These are phyloP conservation scores for Agarophyton chilense DNA, from an alignment of 23 red algal species.

Conservation along the genomic window DNA sequence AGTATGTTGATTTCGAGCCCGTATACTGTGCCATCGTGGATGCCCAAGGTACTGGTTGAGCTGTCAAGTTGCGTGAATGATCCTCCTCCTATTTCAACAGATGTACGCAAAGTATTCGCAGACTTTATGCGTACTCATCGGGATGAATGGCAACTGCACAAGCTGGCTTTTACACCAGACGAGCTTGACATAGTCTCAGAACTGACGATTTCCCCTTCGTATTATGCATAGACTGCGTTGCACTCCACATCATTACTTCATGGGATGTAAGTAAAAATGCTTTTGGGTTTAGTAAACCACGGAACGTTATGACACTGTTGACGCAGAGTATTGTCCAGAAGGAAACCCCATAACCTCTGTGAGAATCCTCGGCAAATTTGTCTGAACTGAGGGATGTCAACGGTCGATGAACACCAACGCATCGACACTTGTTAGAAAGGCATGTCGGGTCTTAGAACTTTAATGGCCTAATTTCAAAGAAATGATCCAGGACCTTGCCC, in stretches of 20 bases:
- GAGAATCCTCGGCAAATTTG: too few relatives aligned
- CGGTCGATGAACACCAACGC: too few relatives aligned
- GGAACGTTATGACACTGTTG: too few relatives aligned
- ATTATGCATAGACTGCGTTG: conserved; percentile 79
- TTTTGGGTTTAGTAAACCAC: too few relatives aligned
- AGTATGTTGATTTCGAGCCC: conserved; percentile 84
- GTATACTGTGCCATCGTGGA: conserved; percentile 79
- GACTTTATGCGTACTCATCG: conserved; percentile 96
- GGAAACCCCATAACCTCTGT: too few relatives aligned
- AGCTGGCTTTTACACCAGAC: conserved; percentile 65
- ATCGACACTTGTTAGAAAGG: too few relatives aligned
- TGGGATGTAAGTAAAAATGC: not conserved
- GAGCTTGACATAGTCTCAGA: conserved; percentile 88
- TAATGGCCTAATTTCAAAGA: conserved; percentile 79
- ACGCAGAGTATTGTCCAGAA: too few relatives aligned
- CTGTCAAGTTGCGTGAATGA: conserved; percentile 89
- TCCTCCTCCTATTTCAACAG: conserved; percentile 77
- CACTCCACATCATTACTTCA: not conserved
- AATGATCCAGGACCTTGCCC: conserved; percentile 63
- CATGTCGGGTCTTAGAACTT: conserved; percentile 27
- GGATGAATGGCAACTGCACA: conserved; percentile 87
- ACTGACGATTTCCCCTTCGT: conserved; percentile 82
- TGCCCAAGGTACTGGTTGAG: conserved; percentile 80
- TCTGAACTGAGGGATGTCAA: too few relatives aligned
- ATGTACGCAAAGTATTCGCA: conserved; percentile 78